Conservation (phyloP, 805 yeast species). For the Hyphopichia homilentoma region DNA sequence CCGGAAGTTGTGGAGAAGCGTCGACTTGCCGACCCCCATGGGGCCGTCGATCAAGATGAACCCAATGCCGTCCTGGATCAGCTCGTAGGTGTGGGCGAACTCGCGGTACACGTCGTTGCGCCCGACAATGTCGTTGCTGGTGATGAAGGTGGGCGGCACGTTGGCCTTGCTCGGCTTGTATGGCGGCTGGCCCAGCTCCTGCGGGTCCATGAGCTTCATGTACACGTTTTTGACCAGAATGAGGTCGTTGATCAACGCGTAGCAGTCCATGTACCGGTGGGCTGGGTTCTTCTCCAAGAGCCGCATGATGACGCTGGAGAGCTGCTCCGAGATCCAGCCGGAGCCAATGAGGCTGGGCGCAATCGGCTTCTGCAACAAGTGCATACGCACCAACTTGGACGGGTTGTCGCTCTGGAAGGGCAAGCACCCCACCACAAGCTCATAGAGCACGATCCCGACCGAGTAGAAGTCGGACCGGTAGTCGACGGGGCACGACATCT, state of each 20-base stretch:
- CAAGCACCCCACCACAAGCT: conserved; percentile 40
- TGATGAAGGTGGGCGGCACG: conserved; percentile 8
- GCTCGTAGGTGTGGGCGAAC: conserved; percentile 6
- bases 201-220: conserved; percentile 3
- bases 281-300: conserved; percentile 38
- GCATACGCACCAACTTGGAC: conserved; percentile 35
- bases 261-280: conserved; percentile 35
- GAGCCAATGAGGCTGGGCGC: conserved; percentile 31
- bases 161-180: conserved; percentile 1
- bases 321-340: conserved; percentile 21
- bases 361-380: conserved; percentile 37
- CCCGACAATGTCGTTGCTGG: conserved; percentile 9
- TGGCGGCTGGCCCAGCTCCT: not conserved
- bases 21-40: conserved; percentile 45
- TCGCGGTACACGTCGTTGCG: conserved; percentile 9
- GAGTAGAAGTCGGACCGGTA: conserved; percentile 47
- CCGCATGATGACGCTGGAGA: conserved; percentile 40
- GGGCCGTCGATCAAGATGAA: conserved; percentile 36
- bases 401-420: conserved; percentile 43
- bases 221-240: conserved; percentile 17
- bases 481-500: conserved; percentile 35
- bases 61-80: conserved; percentile 11
- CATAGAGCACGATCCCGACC: conserved; percentile 48
- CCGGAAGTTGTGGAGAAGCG: conserved; percentile 36
- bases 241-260: conserved; percentile 34